Percentiles rank a stretch among this genome's conserved stretches.
phyloP scores from a whole-genome alignment of 805 yeast genomes.

The Barnettozyma salicaria region DNA sequence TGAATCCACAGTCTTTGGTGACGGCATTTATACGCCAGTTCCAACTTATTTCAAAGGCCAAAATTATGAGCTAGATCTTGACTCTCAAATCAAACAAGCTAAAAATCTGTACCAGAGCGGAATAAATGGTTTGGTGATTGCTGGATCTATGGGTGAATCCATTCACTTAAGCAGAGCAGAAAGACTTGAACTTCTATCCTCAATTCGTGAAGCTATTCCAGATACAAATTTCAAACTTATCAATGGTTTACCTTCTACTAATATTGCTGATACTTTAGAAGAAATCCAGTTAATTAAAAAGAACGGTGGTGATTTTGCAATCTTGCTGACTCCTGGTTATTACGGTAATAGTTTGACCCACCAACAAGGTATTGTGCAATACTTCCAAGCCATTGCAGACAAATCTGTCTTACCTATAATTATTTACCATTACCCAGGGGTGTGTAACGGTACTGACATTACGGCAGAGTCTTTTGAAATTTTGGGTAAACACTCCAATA shows the following conservation, averaged over 20 bases:
- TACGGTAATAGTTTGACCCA: conserved; percentile 30
- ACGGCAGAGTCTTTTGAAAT: conserved; percentile 23
- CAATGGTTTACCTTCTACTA: conserved; percentile 30
- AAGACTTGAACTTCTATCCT: conserved; percentile 26
- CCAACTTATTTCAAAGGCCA: conserved; percentile 29
- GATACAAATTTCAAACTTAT: conserved; percentile 28
- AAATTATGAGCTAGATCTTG: conserved; percentile 27
- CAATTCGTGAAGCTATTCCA: conserved; percentile 29
- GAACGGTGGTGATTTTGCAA: conserved; percentile 33
- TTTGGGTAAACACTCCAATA: conserved; percentile 30
- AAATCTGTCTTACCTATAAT: conserved; percentile 31
- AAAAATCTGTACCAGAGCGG: conserved; percentile 27
- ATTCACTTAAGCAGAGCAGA: conserved; percentile 30
- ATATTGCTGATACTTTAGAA: conserved; percentile 26
- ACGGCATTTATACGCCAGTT: conserved; percentile 31
- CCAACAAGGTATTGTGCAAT: conserved; percentile 31
- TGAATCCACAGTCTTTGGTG: conserved; percentile 8
- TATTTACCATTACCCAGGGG: conserved; percentile 35
- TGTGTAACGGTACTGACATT: conserved; percentile 30
- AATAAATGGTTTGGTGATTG: conserved; percentile 31
- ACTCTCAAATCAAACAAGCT: conserved; percentile 30
- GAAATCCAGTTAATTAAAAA: conserved; percentile 24
- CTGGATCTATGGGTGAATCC: conserved; percentile 39
- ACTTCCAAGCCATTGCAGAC: conserved; percentile 29
- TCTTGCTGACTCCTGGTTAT: conserved; percentile 32